Conservation (phyloP, 306 rosid genomes). For the Rubus parviflorus region DNA sequence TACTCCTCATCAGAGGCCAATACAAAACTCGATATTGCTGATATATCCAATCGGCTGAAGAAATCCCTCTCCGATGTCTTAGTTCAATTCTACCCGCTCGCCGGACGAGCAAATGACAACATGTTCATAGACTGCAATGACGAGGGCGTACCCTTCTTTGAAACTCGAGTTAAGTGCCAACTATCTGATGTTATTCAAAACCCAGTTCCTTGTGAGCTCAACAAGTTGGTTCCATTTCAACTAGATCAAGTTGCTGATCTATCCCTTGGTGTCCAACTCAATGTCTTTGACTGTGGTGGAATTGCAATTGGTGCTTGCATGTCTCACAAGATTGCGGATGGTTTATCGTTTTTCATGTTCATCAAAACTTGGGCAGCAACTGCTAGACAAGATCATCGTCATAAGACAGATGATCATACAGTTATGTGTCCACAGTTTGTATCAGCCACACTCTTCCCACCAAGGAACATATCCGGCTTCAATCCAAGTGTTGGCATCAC, state of each 20-base stretch:
- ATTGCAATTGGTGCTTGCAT: slow-evolving; percentile 49
- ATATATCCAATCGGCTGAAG: slow-evolving; percentile 38
- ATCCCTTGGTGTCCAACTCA: slow-evolving; percentile 52
- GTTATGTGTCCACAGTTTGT: slow-evolving; percentile 35
- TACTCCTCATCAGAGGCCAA: slow-evolving; percentile 9
- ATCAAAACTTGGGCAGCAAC: slow-evolving; percentile 46
- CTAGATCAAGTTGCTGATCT: slow-evolving; percentile 32
- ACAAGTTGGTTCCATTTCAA: slow-evolving; percentile 46
- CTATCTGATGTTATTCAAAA: slow-evolving; percentile 36
- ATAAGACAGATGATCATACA: background rate
- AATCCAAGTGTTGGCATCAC: slow-evolving; percentile 31
- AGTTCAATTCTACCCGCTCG: slow-evolving; percentile 43
- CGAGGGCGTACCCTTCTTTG: slow-evolving; percentile 44
- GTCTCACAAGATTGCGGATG: slow-evolving; percentile 62
- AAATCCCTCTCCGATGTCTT: slow-evolving; percentile 47
- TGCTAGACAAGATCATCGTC: slow-evolving; percentile 19
- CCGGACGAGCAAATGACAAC: slow-evolving; percentile 34
- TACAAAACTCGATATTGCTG: background rate
- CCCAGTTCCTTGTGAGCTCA: slow-evolving; percentile 43
- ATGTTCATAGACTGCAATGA: slow-evolving; percentile 45
- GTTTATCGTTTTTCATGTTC: slow-evolving; percentile 38
- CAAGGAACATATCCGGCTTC: slow-evolving; percentile 32
- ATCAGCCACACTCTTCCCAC: slow-evolving; percentile 55
- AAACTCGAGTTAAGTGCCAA: slow-evolving; percentile 38
- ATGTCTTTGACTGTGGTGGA: slow-evolving; percentile 52